phyloP scores from a whole-genome alignment of 805 yeast species.

The Wickerhamiella bombiphila region DNA sequence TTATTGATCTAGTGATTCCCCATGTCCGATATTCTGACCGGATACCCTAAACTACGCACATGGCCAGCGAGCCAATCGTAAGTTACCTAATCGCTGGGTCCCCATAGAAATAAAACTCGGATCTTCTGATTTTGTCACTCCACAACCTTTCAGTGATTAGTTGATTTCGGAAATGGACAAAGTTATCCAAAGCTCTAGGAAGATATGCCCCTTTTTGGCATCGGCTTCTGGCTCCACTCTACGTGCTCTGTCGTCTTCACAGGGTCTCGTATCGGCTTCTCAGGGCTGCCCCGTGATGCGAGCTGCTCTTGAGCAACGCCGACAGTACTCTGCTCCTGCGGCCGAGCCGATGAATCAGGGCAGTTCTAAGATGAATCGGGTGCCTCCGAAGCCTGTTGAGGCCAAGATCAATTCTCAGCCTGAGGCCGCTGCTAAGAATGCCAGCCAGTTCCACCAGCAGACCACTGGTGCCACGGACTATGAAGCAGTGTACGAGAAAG shows the following conservation, averaged over 20 bases:
- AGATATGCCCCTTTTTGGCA: slow-evolving; percentile 73
- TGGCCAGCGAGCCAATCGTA: no score
- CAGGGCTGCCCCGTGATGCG: slow-evolving; percentile 83
- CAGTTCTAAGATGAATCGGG: neutral
- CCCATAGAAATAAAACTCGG: no score
- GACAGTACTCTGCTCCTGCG: slow-evolving; percentile 26
- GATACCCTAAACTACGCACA: no score
- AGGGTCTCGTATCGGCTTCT: slow-evolving; percentile 41
- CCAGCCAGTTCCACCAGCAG: slow-evolving; percentile 8
- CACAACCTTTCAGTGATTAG: no score
- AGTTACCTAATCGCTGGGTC: no score
- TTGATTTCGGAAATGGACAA: slow-evolving; percentile 83
- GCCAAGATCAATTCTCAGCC: neutral
- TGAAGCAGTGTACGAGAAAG: slow-evolving; percentile 49
- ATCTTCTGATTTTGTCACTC: no score
- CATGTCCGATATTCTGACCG: no score
- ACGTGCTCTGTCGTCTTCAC: slow-evolving; percentile 35
- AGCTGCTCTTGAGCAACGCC: slow-evolving; percentile 41
- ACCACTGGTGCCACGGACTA: slow-evolving; percentile 33
- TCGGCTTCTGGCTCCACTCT: slow-evolving; percentile 41
- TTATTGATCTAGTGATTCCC: no score
- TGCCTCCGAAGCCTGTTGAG: neutral
- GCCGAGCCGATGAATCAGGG: slow-evolving; percentile 20
- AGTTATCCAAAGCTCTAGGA: slow-evolving; percentile 58
- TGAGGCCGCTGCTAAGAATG: slow-evolving; percentile 2